A percentile compares a stretch with the other conserved stretches of the same genome.
These are phyloP conservation scores for Straminergon stramineum DNA, from an alignment of 225 moss, liverwort and hornwort genomes.

Conservation along the genomic window DNA sequence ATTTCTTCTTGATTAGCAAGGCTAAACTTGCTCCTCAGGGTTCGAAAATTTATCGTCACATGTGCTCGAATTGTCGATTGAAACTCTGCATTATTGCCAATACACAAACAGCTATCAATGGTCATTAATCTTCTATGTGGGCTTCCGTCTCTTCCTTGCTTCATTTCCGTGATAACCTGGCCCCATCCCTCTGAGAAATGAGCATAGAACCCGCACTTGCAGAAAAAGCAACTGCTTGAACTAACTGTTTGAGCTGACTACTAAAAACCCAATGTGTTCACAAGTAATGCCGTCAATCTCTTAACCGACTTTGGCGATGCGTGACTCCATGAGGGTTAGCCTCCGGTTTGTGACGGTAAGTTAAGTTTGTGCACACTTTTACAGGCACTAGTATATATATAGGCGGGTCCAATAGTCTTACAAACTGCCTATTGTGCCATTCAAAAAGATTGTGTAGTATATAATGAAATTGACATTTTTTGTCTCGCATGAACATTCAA, in stretches of 20 bases:
- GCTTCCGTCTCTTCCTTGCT: background rate
- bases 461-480: background rate
- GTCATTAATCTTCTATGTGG: background rate
- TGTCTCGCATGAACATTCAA: too few species aligned
- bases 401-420: background rate
- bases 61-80: background rate
- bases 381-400: too few species aligned
- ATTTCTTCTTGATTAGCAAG: constrained; percentile 9
- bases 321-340: too few species aligned
- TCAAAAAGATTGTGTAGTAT: too few species aligned
- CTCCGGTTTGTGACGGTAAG: too few species aligned
- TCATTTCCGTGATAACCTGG: background rate
- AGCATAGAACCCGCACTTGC: background rate
- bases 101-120: background rate
- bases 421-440: background rate
- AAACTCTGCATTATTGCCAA: background rate
- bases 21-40: constrained; percentile 1
- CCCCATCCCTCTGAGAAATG: background rate
- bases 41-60: background rate
- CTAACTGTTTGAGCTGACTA: background rate
- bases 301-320: too few species aligned
- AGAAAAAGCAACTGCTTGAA: background rate
- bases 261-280: too few species aligned
- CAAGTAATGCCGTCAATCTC: background rate
- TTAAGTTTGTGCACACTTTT: background rate